Conservation (phyloP, 2,329 filamentous ascomycete genomes). For the Fonsecaea nubica region DNA sequence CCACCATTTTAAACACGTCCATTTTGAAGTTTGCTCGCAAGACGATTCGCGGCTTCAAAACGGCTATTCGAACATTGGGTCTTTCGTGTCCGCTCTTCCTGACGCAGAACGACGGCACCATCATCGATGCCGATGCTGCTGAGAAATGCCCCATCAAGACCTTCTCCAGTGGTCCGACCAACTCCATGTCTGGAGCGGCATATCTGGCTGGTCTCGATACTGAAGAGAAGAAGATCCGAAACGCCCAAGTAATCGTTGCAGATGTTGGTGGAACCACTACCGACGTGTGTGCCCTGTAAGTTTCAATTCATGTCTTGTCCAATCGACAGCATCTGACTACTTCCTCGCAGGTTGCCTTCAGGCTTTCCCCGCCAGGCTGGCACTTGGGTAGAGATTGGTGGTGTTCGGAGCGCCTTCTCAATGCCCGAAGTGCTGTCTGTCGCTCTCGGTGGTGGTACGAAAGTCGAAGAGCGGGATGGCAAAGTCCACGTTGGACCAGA, state of each 20-base stretch:
- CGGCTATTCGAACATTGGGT: slow-evolving; percentile 58
- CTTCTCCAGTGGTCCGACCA: slow-evolving; percentile 69
- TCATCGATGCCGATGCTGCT: slow-evolving; percentile 62
- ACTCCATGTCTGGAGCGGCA: slow-evolving; percentile 68
- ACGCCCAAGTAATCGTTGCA: slow-evolving; percentile 39
- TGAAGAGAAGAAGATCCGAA: slow-evolving; percentile 11
- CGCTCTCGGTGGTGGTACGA: slow-evolving; percentile 62
- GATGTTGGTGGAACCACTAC: slow-evolving; percentile 67
- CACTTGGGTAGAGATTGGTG: slow-evolving; percentile 64
- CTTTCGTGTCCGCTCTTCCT: slow-evolving; percentile 64
- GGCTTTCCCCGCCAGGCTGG: slow-evolving; percentile 67
- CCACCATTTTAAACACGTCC: slow-evolving; percentile 68
- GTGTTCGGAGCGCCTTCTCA: slow-evolving; percentile 65
- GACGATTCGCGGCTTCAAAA: slow-evolving; percentile 64
- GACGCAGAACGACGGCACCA: slow-evolving; percentile 69
- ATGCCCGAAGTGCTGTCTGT: slow-evolving; percentile 64
- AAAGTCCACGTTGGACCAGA: slow-evolving; percentile 58
- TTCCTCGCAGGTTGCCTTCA: slow-evolving; percentile 61
- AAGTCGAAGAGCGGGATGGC: slow-evolving; percentile 44
- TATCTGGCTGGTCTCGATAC: slow-evolving; percentile 56
- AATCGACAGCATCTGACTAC: neutral
- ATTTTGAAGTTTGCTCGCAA: slow-evolving; percentile 64
- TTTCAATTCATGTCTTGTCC: neutral
- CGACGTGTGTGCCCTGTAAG: slow-evolving; percentile 61
- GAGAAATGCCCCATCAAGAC: slow-evolving; percentile 65